Evolutionary conservation across 2,329 filamentous ascomycete species (phyloP), one percentile per base, ranked within the genome.

Genomic region (Talaromyces rugulosus): DNA sequence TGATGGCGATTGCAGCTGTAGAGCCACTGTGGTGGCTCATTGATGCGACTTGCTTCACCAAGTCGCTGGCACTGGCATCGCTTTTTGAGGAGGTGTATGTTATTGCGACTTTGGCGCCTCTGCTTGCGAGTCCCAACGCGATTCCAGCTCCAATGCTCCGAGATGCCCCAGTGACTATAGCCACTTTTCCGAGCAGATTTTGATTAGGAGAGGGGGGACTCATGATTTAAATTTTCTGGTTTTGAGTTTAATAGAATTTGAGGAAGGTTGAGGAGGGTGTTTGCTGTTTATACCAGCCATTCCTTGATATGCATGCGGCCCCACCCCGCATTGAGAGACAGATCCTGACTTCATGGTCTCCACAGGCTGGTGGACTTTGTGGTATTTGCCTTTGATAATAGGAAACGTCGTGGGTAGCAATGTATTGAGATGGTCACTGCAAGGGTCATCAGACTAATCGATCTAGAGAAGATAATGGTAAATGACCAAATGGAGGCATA

Each of bases 161-260:
- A n/a, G 79, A 80, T 14, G 76, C 77, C 8, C 82, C 81, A 1
- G 80, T 83, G 0, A 83, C 77, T 50, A 83, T 80, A 40, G 80
- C 80, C 0, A 77, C 71, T 60, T 76, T 77, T 31, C 69, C 71
- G 4, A 53, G 30, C 12, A 53, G 27, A 12, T 27, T 47, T 11
- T 18, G 44, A 5, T 7, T 27, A 7, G 18, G 8, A 47, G 44
- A 27, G 18, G 44, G 3, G 18, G 36, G n/a, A 7, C 14, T 16
- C 44, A 47, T 47, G 8, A 27, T 47, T 47, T 27, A 2, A 36
- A 36, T 12, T 36, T 36, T 12, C 8, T 12, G 4, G 8, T 12
- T 1, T 12, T 12, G 11, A 27, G 4, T 27, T 9, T 47, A 16
- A 27, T 0, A 12, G 23, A 47, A 18, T 14, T 47, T n/a, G 12